Evolutionary conservation across 2,329 filamentous ascomycete genomes (phyloP).

Genomic region (Aspergillus fijiensis): DNA sequence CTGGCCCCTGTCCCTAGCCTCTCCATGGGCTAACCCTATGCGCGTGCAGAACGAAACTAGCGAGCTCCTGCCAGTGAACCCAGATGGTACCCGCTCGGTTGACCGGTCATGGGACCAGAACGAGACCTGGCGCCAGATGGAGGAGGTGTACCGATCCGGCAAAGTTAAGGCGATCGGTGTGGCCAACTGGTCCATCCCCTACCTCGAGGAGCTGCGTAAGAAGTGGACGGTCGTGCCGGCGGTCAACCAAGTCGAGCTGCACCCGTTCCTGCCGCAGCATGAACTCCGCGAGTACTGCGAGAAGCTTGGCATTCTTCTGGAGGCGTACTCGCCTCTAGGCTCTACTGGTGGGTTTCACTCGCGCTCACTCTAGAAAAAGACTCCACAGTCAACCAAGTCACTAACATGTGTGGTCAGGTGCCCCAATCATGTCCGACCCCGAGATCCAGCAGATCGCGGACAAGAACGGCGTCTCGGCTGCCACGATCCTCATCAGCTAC

Average conservation of each 20-base stretch:
- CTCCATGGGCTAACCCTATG: not conserved
- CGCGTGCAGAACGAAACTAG: conserved; percentile 1
- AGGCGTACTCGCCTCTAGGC: conserved; percentile 38
- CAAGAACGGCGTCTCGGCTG: conserved; percentile 2
- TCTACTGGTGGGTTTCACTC: not conserved
- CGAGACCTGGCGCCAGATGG: conserved; percentile 25
- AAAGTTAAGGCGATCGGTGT: conserved; percentile 27
- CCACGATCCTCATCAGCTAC: conserved; percentile 9
- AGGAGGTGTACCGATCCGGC: conserved; percentile 18
- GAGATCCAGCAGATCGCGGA: conserved; percentile 1
- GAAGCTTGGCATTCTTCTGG: conserved; percentile 35
- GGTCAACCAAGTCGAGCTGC: conserved; percentile 40
- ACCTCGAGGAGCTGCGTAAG: conserved; percentile 20
- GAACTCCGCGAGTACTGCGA: conserved; percentile 37
- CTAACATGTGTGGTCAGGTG: not conserved
- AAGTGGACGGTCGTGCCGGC: conserved; percentile 23
- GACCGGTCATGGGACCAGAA: conserved; percentile 18
- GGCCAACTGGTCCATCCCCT: conserved; percentile 22
- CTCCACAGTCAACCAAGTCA: too few relatives aligned
- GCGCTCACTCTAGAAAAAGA: too few relatives aligned
- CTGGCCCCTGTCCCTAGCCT: not conserved
- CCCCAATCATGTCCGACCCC: conserved; percentile 3
- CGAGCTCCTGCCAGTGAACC: conserved; percentile 5
- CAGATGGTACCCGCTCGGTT: conserved; percentile 1
- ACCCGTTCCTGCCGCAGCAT: conserved; percentile 42